Conservation (phyloP, 768 basidiomycete species). For the Boletus edulis region DNA sequence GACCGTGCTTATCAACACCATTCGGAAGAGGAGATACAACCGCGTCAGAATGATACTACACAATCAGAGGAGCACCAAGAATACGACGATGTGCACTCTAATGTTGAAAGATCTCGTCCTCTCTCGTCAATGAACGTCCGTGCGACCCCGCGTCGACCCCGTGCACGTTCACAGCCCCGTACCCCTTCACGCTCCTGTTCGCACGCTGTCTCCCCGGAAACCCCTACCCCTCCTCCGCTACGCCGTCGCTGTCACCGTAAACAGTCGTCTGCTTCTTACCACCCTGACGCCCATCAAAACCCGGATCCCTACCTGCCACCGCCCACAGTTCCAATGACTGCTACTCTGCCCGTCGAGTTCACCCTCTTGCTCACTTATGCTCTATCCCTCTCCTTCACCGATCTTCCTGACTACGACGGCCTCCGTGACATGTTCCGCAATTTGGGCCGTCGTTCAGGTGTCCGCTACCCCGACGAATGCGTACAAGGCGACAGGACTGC, state of each 20-base stretch:
- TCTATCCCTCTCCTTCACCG: conserved; percentile 80
- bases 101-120: conserved; percentile 16
- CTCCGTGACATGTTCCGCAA: conserved; percentile 70
- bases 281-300: conserved; percentile 14
- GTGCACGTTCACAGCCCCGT: conserved; percentile 19
- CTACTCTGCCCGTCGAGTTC: conserved; percentile 78
- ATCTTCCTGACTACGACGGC: conserved; percentile 86
- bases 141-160: conserved; percentile 11
- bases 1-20: conserved; percentile 11
- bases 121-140: conserved; percentile 3
- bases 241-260: conserved; percentile 16
- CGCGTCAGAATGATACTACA: neutral
- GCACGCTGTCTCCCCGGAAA: conserved; percentile 8
- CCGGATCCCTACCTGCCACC: conserved; percentile 6
- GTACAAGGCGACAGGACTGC: conserved; percentile 14
- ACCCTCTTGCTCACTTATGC: conserved; percentile 77
- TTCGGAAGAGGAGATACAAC: conserved; percentile 2
- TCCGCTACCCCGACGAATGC: conserved; percentile 35
- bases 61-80: conserved; percentile 9
- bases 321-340: conserved; percentile 55
- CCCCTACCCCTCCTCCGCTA: conserved; percentile 19
- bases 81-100: conserved; percentile 8
- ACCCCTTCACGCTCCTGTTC: conserved; percentile 14
- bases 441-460: conserved; percentile 50
- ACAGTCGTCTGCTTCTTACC: conserved; percentile 18